These are phyloP conservation scores for Fusarium sp. DNA, from an alignment of 2,329 filamentous ascomycete genomes.

Conservation along the genomic window DNA sequence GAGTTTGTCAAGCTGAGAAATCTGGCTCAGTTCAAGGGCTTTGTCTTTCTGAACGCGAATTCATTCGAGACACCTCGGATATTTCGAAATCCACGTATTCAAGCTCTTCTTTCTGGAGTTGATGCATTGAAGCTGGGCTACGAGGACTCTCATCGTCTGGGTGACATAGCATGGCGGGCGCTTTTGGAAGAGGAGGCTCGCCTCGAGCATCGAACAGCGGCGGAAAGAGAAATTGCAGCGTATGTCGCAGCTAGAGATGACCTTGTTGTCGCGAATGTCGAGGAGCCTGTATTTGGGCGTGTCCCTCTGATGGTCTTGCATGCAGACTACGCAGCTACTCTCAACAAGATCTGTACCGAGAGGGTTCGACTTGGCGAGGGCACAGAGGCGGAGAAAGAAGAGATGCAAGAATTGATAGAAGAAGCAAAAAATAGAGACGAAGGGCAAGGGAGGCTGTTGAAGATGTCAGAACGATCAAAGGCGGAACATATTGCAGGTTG, in stretches of 20 bases:
- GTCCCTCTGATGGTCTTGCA: not conserved
- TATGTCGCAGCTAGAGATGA: not conserved
- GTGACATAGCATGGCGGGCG: not conserved
- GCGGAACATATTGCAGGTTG: not conserved
- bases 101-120: not conserved
- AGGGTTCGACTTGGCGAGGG: too few relatives aligned
- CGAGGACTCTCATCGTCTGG: conserved; percentile 1
- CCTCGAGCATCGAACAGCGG: not conserved
- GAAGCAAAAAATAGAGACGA: too few relatives aligned
- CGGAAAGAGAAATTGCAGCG: not conserved
- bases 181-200: conserved; percentile 1
- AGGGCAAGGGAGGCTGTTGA: not conserved
- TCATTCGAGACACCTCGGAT: not conserved
- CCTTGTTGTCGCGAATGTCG: not conserved
- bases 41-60: conserved; percentile 29
- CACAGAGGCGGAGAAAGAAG: not conserved
- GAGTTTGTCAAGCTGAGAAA: conserved; percentile 24
- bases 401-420: too few relatives aligned
- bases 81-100: too few relatives aligned
- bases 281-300: not conserved
- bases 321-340: not conserved
- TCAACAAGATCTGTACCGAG: not conserved
- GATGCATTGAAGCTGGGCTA: not conserved
- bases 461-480: conserved; percentile 1
- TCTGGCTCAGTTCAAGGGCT: conserved; percentile 28